Conservation (phyloP, 148 eudicot genomes). For the Selenicereus undatus region DNA sequence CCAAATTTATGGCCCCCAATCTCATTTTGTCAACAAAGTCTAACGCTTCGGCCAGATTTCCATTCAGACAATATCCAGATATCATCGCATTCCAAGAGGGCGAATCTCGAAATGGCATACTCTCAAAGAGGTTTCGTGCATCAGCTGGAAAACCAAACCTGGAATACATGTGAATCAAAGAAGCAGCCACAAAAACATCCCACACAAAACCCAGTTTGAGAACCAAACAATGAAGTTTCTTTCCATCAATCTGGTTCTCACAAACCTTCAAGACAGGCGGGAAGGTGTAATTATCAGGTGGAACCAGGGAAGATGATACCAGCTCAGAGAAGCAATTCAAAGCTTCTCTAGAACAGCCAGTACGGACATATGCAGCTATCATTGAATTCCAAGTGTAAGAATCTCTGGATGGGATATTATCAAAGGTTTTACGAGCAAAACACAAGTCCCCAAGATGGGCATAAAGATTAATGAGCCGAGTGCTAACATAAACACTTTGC, state of each 20-base stretch:
- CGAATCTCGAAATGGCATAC: slow-evolving; percentile 59
- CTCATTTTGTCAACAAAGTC: slow-evolving; percentile 47
- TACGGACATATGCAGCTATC: slow-evolving; percentile 63
- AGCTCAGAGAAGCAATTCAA: slow-evolving; percentile 46
- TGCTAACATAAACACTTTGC: slow-evolving; percentile 40
- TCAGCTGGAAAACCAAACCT: slow-evolving; percentile 38
- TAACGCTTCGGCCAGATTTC: slow-evolving; percentile 44
- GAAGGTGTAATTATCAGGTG: slow-evolving; percentile 71
- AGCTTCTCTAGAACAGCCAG: slow-evolving; percentile 40
- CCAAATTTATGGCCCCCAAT: slow-evolving; percentile 40
- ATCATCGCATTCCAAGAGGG: slow-evolving; percentile 79
- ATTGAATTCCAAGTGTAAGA: slow-evolving; percentile 70
- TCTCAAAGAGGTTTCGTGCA: slow-evolving; percentile 47
- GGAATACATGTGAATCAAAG: slow-evolving; percentile 72
- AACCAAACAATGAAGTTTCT: slow-evolving; percentile 46
- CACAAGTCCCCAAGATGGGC: slow-evolving; percentile 55
- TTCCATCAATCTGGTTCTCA: slow-evolving; percentile 43
- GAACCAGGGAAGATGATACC: slow-evolving; percentile 37
- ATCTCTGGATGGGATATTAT: slow-evolving; percentile 46
- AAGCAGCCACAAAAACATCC: slow-evolving; percentile 76
- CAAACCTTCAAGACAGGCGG: slow-evolving; percentile 72
- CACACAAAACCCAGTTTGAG: slow-evolving; percentile 59
- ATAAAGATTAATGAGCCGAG: slow-evolving; percentile 62
- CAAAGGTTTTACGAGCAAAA: slow-evolving; percentile 42
- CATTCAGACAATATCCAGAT: slow-evolving; percentile 68